Percentiles rank a stretch among this genome's conserved stretches.
phyloP scores from a whole-genome alignment of 345 rosid species.

The Noccaea bulbosa region DNA sequence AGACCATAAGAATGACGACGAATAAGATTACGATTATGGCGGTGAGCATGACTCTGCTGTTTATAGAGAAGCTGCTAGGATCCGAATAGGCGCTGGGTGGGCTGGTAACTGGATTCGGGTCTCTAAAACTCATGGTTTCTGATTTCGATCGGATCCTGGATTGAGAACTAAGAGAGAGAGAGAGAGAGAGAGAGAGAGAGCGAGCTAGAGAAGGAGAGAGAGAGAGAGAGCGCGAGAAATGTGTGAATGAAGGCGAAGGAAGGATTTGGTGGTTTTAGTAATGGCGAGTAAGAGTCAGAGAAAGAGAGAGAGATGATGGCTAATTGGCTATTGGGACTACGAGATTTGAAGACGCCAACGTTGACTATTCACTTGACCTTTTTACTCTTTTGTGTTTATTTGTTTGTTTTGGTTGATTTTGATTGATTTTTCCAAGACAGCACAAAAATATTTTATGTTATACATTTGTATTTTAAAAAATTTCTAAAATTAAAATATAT shows the following conservation, averaged over 20 bases:
- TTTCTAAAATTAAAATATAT: too few species aligned
- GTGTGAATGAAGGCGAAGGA: conserved; percentile 17
- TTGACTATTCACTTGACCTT: conserved; percentile 26
- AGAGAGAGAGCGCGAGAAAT: conserved; percentile 13
- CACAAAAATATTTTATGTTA: too few species aligned
- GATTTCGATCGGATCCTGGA: conserved; percentile 17
- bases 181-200: conserved; percentile 24
- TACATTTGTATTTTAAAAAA: too few species aligned
- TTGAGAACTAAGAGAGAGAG: conserved; percentile 8
- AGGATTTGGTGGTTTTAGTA: conserved; percentile 19
- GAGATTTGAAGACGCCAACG: conserved; percentile 24
- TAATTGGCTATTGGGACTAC: conserved; percentile 8
- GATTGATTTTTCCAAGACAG: too few species aligned
- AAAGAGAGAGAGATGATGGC: conserved; percentile 8
- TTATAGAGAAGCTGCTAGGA: conserved; percentile 42
- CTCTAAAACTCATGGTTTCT: conserved; percentile 10
- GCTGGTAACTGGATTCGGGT: neutral
- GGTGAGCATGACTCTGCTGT: conserved; percentile 71
- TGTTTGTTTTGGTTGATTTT: neutral
- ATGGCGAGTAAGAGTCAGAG: conserved; percentile 9
- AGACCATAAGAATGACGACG: conserved; percentile 61
- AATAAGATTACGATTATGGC: conserved; percentile 63
- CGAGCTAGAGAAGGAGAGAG: conserved; percentile 27
- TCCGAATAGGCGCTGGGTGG: conserved; percentile 40
- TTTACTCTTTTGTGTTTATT: neutral